These are phyloP conservation scores for Cladosporium sp. DNA, from an alignment of 2,329 filamentous ascomycete species.

Conservation along the genomic window DNA sequence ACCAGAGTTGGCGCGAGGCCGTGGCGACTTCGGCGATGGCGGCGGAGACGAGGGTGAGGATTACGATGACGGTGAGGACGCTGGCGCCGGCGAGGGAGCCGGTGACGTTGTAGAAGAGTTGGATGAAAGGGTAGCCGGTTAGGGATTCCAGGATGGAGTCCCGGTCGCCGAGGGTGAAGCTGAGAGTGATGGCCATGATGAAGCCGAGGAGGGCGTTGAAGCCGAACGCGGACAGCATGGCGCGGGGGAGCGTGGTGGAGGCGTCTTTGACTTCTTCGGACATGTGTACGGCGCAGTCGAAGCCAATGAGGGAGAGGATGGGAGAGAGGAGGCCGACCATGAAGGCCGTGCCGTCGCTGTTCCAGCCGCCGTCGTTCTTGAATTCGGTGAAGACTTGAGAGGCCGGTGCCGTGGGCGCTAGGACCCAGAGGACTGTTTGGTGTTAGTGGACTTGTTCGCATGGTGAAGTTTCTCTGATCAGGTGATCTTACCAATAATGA, in stretches of 20 bases:
- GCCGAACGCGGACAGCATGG: constrained; percentile 46
- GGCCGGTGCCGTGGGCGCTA: constrained; percentile 21
- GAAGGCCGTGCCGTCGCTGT: constrained; percentile 31
- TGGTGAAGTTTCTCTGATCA: not conserved
- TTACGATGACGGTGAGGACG: constrained; percentile 43
- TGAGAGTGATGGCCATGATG: constrained; percentile 41
- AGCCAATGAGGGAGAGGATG: constrained; percentile 33
- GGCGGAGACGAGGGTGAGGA: constrained; percentile 30
- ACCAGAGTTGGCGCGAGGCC: constrained; percentile 38
- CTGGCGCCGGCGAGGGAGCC: constrained; percentile 41
- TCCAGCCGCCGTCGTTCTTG: constrained; percentile 30
- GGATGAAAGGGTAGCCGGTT: constrained; percentile 48
- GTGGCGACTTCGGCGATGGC: constrained; percentile 36
- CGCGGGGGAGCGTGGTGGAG: constrained; percentile 43
- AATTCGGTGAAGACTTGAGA: constrained; percentile 28
- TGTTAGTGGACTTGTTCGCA: not conserved
- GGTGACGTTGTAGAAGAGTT: constrained; percentile 48
- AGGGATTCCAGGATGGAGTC: constrained; percentile 37
- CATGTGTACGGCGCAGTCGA: constrained; percentile 36
- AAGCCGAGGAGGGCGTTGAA: constrained; percentile 48
- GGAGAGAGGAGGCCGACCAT: constrained; percentile 33
- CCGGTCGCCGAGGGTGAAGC: constrained; percentile 42
- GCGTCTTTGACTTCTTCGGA: constrained; percentile 50
- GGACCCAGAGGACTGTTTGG: constrained; percentile 28
- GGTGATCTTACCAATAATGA: constrained; percentile 35